These are phyloP conservation scores for Euphorbia peplus DNA, from an alignment of 345 rosid species.

Conservation along the genomic window DNA sequence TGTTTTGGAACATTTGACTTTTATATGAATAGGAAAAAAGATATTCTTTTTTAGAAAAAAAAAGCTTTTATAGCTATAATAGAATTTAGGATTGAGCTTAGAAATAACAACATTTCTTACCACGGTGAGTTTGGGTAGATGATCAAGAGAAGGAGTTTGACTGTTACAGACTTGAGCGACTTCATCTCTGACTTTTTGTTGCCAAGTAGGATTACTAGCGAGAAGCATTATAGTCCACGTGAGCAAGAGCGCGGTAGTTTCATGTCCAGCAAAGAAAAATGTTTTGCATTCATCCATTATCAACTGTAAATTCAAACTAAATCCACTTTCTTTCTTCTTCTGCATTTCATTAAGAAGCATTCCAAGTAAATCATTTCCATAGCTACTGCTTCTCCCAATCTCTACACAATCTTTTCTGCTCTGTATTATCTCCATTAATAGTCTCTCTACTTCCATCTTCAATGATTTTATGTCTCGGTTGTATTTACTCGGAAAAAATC, in stretches of 20 bases:
- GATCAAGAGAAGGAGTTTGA: conserved; percentile 55
- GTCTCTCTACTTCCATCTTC: conserved; percentile 74
- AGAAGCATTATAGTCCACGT: conserved; percentile 95
- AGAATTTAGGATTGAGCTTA: too few species aligned
- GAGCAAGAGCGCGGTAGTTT: conserved; percentile 80
- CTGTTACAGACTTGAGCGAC: conserved; percentile 63
- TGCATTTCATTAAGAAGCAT: conserved; percentile 73
- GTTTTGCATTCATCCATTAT: conserved; percentile 98
- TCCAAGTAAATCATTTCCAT: conserved; percentile 81
- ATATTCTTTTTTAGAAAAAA: too few species aligned
- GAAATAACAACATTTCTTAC: too few species aligned
- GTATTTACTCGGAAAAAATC: conserved; percentile 85
- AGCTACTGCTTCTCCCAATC: conserved; percentile 71
- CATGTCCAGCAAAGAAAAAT: conserved; percentile 95
- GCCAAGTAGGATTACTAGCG: conserved; percentile 84
- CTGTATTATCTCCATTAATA: conserved; percentile 81
- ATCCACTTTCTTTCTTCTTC: conserved; percentile 37
- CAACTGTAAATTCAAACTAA: conserved; percentile 55
- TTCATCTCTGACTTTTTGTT: conserved; percentile 66
- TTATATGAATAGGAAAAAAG: too few species aligned
- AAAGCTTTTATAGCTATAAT: too few species aligned
- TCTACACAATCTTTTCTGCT: conserved; percentile 69
- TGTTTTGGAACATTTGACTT: not conserved
- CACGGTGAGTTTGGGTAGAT: conserved; percentile 65
- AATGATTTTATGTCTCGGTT: conserved; percentile 78